Evolutionary conservation across 495 filamentous ascomycete genomes (phyloP).

Genomic region (Tuber umbilicatum): DNA sequence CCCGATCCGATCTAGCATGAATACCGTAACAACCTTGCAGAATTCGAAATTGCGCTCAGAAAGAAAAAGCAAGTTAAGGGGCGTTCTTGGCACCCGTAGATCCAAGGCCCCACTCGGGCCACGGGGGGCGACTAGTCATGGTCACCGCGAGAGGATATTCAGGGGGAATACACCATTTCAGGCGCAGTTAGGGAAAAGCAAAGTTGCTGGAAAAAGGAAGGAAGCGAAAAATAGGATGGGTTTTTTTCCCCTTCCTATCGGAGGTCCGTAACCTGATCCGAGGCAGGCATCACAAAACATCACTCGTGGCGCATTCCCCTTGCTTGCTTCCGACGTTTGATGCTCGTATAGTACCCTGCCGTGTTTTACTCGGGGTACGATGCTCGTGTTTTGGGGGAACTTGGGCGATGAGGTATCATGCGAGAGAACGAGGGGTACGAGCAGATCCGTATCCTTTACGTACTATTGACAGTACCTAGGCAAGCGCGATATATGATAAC

Average conservation of each 20-base stretch:
- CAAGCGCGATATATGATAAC: too few relatives aligned
- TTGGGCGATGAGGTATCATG: background rate
- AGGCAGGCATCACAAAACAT: background rate
- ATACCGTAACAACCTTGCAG: background rate
- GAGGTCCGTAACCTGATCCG: background rate
- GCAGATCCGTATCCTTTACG: background rate
- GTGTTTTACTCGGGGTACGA: background rate
- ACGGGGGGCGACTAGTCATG: background rate
- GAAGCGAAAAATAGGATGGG: too few relatives aligned
- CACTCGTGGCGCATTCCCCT: background rate
- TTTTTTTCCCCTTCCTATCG: too few relatives aligned
- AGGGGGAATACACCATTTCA: background rate
- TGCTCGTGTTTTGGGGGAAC: background rate
- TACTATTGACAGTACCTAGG: too few relatives aligned
- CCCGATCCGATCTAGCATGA: background rate
- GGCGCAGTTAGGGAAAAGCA: background rate
- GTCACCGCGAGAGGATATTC: background rate
- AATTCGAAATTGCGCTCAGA: background rate
- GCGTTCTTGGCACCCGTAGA: background rate
- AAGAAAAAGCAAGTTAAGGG: slow-evolving; percentile 1
- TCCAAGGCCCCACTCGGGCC: background rate
- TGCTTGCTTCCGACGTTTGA: too few relatives aligned
- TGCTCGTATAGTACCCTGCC: background rate
- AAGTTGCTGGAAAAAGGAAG: background rate
- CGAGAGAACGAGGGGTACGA: background rate